Conservation (phyloP, 345 rosid genomes). For the Salix exigua region DNA sequence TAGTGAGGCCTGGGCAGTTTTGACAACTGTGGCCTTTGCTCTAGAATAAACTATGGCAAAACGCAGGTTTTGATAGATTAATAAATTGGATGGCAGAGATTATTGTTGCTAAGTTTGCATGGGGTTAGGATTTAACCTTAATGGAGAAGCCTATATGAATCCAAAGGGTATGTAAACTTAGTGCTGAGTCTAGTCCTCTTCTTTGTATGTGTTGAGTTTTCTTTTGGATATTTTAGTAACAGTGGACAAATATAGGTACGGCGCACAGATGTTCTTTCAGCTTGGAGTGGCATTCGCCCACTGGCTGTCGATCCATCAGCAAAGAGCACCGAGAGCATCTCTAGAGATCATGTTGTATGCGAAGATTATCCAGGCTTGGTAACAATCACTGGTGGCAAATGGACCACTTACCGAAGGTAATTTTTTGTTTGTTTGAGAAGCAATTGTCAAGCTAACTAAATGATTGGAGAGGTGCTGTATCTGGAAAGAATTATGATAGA, state of each 20-base stretch:
- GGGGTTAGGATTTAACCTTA: not conserved
- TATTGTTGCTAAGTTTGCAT: not conserved
- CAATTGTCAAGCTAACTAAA: not conserved
- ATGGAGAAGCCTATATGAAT: not conserved
- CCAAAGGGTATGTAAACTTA: not conserved
- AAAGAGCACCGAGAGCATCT: conserved; percentile 89
- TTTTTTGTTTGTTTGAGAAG: conserved; percentile 6
- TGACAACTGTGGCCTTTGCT: too few relatives aligned
- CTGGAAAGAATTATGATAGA: not conserved
- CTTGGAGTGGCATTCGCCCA: conserved; percentile 99
- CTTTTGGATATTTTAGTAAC: conserved; percentile 15
- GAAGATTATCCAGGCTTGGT: conserved; percentile 93
- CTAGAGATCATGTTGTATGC: conserved; percentile 89
- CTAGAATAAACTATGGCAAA: too few relatives aligned
- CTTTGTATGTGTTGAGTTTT: not conserved
- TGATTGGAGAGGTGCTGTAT: not conserved
- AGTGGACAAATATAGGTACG: conserved; percentile 55
- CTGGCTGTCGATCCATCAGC: conserved; percentile 85
- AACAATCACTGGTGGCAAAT: conserved; percentile 97
- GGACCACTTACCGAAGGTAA: conserved; percentile 97
- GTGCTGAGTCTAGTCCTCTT: conserved; percentile 2
- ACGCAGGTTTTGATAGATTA: not conserved
- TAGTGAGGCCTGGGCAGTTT: too few relatives aligned
- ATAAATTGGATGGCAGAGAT: not conserved
- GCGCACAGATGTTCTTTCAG: conserved; percentile 91